phyloP scores from a whole-genome alignment of 768 basidiomycete genomes.

The Auriculariales sp. region DNA sequence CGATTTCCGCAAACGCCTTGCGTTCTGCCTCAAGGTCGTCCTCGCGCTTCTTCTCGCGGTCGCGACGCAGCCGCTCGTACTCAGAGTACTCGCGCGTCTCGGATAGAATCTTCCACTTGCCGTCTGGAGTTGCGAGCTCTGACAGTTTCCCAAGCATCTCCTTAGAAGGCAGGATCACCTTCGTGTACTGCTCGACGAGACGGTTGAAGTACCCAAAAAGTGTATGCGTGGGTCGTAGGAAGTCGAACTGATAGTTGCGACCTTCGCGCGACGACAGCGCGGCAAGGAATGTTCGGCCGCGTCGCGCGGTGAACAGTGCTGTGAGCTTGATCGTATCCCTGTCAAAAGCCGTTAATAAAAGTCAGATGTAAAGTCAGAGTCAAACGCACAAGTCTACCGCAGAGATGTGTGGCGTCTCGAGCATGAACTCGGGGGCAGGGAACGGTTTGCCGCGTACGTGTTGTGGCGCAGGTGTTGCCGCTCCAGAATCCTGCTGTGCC shows the following conservation, averaged over 20 bases:
- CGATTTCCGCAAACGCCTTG: slow-evolving; percentile 90
- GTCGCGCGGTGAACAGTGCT: slow-evolving; percentile 86
- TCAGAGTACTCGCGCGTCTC: slow-evolving; percentile 65
- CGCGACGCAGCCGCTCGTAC: slow-evolving; percentile 75
- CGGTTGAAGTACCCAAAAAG: slow-evolving; percentile 95
- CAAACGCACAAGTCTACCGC: slow-evolving; percentile 83
- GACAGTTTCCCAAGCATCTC: slow-evolving; percentile 59
- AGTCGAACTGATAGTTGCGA: slow-evolving; percentile 95
- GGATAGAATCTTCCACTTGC: slow-evolving; percentile 68
- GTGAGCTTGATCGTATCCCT: slow-evolving; percentile 95
- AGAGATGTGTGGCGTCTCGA: slow-evolving; percentile 78
- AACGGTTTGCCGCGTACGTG: slow-evolving; percentile 27
- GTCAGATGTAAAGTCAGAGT: not conserved
- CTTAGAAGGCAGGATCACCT: slow-evolving; percentile 71
- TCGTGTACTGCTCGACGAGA: slow-evolving; percentile 90
- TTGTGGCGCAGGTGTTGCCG: not conserved
- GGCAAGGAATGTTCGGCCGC: slow-evolving; percentile 75
- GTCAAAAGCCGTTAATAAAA: slow-evolving; percentile 5
- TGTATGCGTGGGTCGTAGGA: slow-evolving; percentile 88
- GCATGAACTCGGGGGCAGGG: slow-evolving; percentile 64
- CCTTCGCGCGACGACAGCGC: slow-evolving; percentile 79
- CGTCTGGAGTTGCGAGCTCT: slow-evolving; percentile 44
- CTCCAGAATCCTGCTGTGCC: slow-evolving; percentile 25
- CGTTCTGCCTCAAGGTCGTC: slow-evolving; percentile 89
- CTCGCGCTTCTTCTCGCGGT: slow-evolving; percentile 71